Evolutionary conservation across 1,284 basidiomycete species (phyloP), one percentile per base, ranked within the genome.

Genomic region (Apiotrichum akiyoshidainum): DNA sequence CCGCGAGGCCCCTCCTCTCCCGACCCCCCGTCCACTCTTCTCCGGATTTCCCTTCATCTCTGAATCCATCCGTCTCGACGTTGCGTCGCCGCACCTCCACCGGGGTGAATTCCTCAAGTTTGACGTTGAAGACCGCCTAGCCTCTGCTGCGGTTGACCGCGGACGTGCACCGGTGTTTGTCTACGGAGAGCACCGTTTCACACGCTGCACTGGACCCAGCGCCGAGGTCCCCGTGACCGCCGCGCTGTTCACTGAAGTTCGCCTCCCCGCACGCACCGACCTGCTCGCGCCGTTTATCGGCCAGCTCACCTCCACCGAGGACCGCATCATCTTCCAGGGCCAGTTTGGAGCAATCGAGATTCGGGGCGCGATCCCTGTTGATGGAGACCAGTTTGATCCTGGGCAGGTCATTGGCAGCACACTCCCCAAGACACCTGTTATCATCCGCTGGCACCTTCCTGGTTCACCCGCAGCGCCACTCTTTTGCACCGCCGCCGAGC

Each of bases 151-250:
- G 11, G 11, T 16, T 16, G 19, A 13, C 10, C 11, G 14, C 0
- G 45, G 50, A 8, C 22, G n/a, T 3, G 26, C 35, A 1, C 31
- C 57, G 5, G 47, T 50, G 10, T 54, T 58, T 16, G 52, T 48
- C 5, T 59, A 55, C 17, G 53, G 48, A 44, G 58, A 59, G 41
- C 49, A 45, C 31, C 47, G 58, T 0, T 39, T 59, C 12, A 55
- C 58, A 16, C 52, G 48, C 12, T 26, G 37, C 2, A 5, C 13
- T 2, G 11, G 11, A 1, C 48, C 58, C 0, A 49, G 58, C 3
- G 5, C 11, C 16, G 21, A 46, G 1, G 31, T n/a, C 9, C 52
- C 58, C 1, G 34, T 13, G 4, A 55, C 34, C 16, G 39, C 47
- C 1, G 41, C 58, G 6, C 39, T 59, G 10, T 42, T 51, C 21